phyloP scores from a whole-genome alignment of 768 basidiomycete species.

The Baorangia bicolor region DNA sequence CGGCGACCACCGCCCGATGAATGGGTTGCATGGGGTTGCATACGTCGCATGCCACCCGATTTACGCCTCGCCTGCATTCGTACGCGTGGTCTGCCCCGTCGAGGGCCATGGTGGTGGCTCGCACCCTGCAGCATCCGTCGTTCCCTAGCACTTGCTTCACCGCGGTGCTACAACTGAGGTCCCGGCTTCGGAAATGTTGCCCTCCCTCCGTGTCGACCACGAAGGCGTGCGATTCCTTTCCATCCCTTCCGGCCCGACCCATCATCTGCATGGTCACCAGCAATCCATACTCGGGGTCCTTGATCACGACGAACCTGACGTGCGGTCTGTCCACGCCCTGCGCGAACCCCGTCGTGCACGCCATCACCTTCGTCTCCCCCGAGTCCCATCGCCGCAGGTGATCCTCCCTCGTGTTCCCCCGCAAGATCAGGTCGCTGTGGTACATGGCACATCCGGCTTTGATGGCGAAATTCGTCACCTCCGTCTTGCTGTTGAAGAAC shows the following conservation, averaged over 20 bases:
- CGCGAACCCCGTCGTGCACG: not conserved
- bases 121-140: too few relatives aligned
- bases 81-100: too few relatives aligned
- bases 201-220: not conserved
- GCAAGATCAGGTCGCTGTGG: not conserved
- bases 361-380: not conserved
- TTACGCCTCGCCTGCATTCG: too few relatives aligned
- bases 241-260: not conserved
- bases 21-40: too few relatives aligned
- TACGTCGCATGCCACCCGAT: too few relatives aligned
- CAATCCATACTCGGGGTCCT: not conserved
- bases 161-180: too few relatives aligned
- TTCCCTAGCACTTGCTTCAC: too few relatives aligned
- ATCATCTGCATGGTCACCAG: not conserved
- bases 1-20: too few relatives aligned
- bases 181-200: too few relatives aligned
- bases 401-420: too few relatives aligned
- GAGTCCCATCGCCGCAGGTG: not conserved
- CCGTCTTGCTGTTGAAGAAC: not conserved
- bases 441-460: not conserved
- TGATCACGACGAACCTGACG: not conserved
- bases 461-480: too few relatives aligned
- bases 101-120: too few relatives aligned
- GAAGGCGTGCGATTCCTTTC: not conserved
- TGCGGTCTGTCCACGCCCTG: not conserved